Conservation (phyloP, 441 rosid genomes). For the Manihot esculenta region DNA sequence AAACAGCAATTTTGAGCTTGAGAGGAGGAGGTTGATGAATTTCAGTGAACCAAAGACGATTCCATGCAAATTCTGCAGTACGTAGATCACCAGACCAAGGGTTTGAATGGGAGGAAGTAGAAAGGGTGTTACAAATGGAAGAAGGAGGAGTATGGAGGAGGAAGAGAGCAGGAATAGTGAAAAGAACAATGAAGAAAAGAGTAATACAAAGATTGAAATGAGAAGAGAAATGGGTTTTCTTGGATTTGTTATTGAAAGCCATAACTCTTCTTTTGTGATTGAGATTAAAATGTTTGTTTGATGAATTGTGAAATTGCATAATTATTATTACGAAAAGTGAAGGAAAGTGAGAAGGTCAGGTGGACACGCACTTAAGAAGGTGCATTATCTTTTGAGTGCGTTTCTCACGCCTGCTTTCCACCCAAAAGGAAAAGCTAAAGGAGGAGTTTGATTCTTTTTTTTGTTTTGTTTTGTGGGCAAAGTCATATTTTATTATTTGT, state of each 20-base stretch:
- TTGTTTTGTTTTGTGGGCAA: background rate
- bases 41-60: slow-evolving; percentile 47
- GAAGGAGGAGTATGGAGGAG: slow-evolving; percentile 53
- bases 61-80: slow-evolving; percentile 62
- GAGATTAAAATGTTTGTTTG: slow-evolving; percentile 5
- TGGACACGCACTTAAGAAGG: slow-evolving; percentile 39
- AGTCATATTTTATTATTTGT: no score
- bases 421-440: background rate
- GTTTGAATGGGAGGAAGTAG: slow-evolving; percentile 23
- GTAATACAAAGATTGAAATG: slow-evolving; percentile 51
- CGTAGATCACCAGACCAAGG: slow-evolving; percentile 81
- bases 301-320: background rate
- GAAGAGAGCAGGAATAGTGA: slow-evolving; percentile 75
- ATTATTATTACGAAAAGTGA: slow-evolving; percentile 11
- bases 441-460: background rate
- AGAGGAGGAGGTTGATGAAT: slow-evolving; percentile 23
- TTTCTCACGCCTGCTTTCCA: slow-evolving; percentile 43
- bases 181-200: slow-evolving; percentile 69
- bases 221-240: slow-evolving; percentile 36
- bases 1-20: slow-evolving; percentile 68
- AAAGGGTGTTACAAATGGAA: slow-evolving; percentile 45
- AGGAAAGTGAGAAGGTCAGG: slow-evolving; percentile 28
- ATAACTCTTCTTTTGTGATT: slow-evolving; percentile 12
- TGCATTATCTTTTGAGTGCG: slow-evolving; percentile 31
- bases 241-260: slow-evolving; percentile 61